Base-by-base conservation (phyloP, 257 asterid species). In the Jacaranda copaia region DNA sequence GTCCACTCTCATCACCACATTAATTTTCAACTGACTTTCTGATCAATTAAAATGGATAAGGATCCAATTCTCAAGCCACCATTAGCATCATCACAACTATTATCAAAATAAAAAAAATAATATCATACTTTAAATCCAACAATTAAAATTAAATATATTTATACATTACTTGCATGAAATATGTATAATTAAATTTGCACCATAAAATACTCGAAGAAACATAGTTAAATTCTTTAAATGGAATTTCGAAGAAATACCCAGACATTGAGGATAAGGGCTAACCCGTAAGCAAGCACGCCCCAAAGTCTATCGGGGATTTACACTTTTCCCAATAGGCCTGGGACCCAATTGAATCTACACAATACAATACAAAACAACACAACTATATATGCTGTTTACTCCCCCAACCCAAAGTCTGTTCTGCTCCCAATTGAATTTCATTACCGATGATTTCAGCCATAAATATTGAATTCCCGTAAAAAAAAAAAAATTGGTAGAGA, bases 391-490 rank as follows among this genome's bases (percentile, higher is more conserved):
- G 32, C 53, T 5, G 53, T 48, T 48, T 48, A 58, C 13, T 25
- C 20, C 68, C 4, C 43, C 43, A 32, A 8, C 39, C 32, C 18
- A 32, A 4, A 61, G 5, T 16, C n/a, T 5, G 15, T 35, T 16
- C 13, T 64, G 20, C 19, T 62, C 49, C 49, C 49, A 63, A 36
- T 63, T 42, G 20, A 12, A 11, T 45, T 9, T 11, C 25, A 16
- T 14, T 65, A 25, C 18, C 72, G 57, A 73, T 67, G 19, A 68
- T 67, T 61, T 60, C 38, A 36, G 15, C 57, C 18, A 36, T 40
- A 56, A 55, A 10, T 25, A 39, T 53, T 36, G 2, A 40, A n/a
- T 43, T 62, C 53, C 58, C 20, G 45, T 32, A 7, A 18, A 38
- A 3, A 4, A 2, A 39, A 20, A 53, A 25, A 25, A 25, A 25